Conservation (phyloP, 2,329 filamentous ascomycete genomes). For the Sporothrix dimorphospora region DNA sequence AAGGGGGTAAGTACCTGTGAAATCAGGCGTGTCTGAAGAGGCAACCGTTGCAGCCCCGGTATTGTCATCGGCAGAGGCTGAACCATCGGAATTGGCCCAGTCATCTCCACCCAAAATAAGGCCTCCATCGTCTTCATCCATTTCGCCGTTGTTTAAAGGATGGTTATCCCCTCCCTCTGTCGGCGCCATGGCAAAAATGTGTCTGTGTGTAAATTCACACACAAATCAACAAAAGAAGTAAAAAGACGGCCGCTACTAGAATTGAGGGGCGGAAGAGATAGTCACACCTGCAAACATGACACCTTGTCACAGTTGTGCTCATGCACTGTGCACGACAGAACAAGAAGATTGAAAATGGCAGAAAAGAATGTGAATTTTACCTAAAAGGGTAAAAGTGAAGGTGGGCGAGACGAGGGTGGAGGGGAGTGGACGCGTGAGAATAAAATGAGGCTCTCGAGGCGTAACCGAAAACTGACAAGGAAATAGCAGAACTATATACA, state of each 20-base stretch:
- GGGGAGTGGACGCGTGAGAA: background rate
- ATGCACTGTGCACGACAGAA: background rate
- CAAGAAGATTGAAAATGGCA: background rate
- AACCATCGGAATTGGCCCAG: background rate
- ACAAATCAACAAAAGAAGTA: background rate
- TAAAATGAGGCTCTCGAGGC: background rate
- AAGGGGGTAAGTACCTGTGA: background rate
- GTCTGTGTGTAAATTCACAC: background rate
- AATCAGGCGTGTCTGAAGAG: background rate
- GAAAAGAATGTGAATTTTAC: background rate
- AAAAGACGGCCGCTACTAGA: background rate
- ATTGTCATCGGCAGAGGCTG: background rate
- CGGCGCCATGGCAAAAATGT: background rate
- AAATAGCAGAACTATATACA: slow-evolving; percentile 3
- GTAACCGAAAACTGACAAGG: background rate
- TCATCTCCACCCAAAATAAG: background rate
- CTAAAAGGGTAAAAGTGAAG: background rate
- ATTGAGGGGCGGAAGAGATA: background rate
- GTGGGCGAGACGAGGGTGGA: background rate
- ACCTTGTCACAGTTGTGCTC: too few species aligned
- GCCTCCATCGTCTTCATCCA: background rate
- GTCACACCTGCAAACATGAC: background rate
- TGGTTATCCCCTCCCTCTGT: background rate
- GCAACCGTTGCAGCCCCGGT: background rate
- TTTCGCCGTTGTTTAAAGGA: background rate